Evolutionary conservation across 2,329 filamentous ascomycete species (phyloP).

Genomic region (Aspergillus flavus): DNA sequence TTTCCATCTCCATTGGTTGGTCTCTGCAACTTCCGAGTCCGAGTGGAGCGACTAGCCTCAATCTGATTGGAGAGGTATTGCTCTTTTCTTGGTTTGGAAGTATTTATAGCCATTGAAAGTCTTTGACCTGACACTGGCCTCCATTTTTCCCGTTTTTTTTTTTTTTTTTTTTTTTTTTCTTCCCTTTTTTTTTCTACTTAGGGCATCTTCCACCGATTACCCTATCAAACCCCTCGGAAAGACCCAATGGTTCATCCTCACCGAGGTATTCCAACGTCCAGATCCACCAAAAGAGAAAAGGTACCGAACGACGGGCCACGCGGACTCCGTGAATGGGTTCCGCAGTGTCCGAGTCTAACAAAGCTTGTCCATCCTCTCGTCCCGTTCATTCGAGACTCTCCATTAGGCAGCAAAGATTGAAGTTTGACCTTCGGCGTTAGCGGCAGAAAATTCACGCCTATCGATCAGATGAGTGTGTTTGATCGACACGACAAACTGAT

Average conservation of each 20-base stretch:
- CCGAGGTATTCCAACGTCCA: neutral
- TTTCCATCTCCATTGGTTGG: neutral
- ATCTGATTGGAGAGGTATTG: neutral
- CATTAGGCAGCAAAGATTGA: constrained; percentile 1
- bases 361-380: neutral
- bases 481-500: neutral
- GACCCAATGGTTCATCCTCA: neutral
- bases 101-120: neutral
- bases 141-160: neutral
- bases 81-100: neutral
- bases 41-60: neutral
- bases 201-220: neutral
- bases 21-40: neutral
- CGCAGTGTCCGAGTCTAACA: neutral
- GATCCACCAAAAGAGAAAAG: neutral
- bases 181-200: neutral
- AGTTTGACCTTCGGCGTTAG: neutral
- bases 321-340: neutral
- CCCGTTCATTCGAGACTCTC: neutral
- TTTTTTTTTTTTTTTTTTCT: neutral
- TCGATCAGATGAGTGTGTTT: neutral
- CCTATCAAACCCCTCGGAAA: neutral
- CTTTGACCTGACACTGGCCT: neutral
- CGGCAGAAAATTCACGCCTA: neutral
- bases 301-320: neutral